Evolutionary conservation across 192 early-diverging fungal species (phyloP), one percentile per base, ranked within the genome.

Genomic region (Funneliformis mosseae): DNA sequence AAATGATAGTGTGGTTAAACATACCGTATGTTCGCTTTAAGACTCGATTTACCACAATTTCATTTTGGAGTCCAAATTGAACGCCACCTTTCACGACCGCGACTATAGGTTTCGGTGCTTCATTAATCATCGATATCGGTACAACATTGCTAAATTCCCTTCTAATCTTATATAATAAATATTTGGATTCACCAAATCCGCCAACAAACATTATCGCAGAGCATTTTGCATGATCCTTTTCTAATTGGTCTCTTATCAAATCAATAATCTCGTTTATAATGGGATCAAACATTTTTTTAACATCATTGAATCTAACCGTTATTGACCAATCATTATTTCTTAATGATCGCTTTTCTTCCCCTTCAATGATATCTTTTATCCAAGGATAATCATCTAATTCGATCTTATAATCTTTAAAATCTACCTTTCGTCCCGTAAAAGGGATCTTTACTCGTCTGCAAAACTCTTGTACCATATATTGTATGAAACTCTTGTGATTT

Each of bases 221-320:
- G 72, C 79, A 88, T 28, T 72, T 73, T 33, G 42, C 48, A 45
- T 83, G 80, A 42, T 82, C 79, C 62, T 88, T 83, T 61, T 80
- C 76, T 11, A 90, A 76, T 55, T 90, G 89, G 41, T 87, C 84
- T 61, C 85, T 83, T 61, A 88, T 87, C 71, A 90, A 64, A 68
- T 81, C 83, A n/a, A 90, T 50, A 6, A 90, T 86, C 69, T 88
- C 84, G 18, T 84, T 83, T 28, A 90, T 85, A 11, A 90, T 86
- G 11, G 89, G 89, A 28, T 88, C 87, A 85, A 90, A 90, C 11
- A 90, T 87, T 55, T 25, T 7, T 18, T 27, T 55, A 28, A 43
- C 25, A 43, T 48, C 73, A 39, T 21, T 42, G n/a, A 74, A 74
- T 28, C 18, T 25, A 16, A 74, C 50, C 50, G 16, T 21, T 55